Evolutionary conservation across 2,329 filamentous ascomycete genomes (phyloP).

Genomic region (Botrytis fabae): DNA sequence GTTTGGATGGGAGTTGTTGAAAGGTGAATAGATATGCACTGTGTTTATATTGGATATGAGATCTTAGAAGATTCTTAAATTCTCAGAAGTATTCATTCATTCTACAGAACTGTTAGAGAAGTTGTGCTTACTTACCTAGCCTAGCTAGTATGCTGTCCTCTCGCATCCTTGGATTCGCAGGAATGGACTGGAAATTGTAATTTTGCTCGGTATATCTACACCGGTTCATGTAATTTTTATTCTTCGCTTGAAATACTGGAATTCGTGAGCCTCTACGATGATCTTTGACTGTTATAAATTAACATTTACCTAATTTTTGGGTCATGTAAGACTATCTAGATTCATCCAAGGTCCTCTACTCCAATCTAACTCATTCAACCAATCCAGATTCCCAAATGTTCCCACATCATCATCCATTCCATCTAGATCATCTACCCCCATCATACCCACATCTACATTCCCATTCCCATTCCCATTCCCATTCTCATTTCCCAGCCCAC

Average conservation of each 20-base stretch:
- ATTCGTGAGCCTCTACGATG: neutral
- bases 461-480: neutral
- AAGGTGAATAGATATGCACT: no score
- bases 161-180: neutral
- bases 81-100: no score
- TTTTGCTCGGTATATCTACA: neutral
- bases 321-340: slow-evolving; percentile 29
- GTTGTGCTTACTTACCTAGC: no score
- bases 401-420: slow-evolving; percentile 29
- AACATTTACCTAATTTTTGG: neutral
- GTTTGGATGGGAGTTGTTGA: no score
- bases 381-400: slow-evolving; percentile 37
- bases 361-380: slow-evolving; percentile 40
- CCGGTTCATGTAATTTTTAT: neutral
- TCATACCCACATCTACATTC: slow-evolving; percentile 17
- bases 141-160: neutral
- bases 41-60: neutral
- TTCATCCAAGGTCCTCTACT: slow-evolving; percentile 38
- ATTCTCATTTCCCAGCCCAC: neutral
- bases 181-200: neutral
- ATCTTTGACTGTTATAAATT: neutral
- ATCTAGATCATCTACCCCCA: slow-evolving; percentile 21
- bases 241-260: neutral
- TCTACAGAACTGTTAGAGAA: neutral
- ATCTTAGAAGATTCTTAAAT: no score